Evolutionary conservation across 495 filamentous ascomycete genomes (phyloP).

Genomic region (Penicillium egyptiacum): DNA sequence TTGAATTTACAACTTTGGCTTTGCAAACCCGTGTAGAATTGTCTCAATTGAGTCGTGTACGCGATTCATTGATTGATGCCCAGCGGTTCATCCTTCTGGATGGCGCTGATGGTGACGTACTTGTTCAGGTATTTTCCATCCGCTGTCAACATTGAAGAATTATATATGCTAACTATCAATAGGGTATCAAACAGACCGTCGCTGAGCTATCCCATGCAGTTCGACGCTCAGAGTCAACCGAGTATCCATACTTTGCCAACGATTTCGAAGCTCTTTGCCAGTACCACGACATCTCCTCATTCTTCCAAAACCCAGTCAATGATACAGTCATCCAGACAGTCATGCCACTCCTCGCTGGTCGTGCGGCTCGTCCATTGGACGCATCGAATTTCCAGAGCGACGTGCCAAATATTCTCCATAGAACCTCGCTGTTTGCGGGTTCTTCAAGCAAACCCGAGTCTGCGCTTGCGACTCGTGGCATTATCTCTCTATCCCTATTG

Average conservation of each 20-base stretch:
- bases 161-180: constrained; percentile 16
- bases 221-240: constrained; percentile 39
- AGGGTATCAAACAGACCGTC: constrained; percentile 58
- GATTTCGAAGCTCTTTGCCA: constrained; percentile 70
- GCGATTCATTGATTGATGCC: constrained; percentile 45
- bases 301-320: constrained; percentile 18
- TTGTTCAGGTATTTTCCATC: constrained; percentile 30
- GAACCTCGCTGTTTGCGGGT: constrained; percentile 39
- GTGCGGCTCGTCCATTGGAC: constrained; percentile 37
- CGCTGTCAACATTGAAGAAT: neutral
- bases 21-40: constrained; percentile 45
- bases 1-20: constrained; percentile 65
- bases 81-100: constrained; percentile 42
- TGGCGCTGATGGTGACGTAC: constrained; percentile 38
- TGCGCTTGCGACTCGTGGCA: constrained; percentile 49
- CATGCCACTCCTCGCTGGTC: constrained; percentile 43
- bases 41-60: constrained; percentile 39
- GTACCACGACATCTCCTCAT: constrained; percentile 49
- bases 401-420: constrained; percentile 40
- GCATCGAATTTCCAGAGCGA: constrained; percentile 33
- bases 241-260: constrained; percentile 50
- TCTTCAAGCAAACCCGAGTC: constrained; percentile 25
- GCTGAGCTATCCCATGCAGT: constrained; percentile 49
- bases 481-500: constrained; percentile 56
- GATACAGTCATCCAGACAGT: constrained; percentile 31